Percentiles rank a stretch among this genome's conserved stretches.
phyloP scores from a whole-genome alignment of 306 rosid genomes.

The Prunus mongolica region DNA sequence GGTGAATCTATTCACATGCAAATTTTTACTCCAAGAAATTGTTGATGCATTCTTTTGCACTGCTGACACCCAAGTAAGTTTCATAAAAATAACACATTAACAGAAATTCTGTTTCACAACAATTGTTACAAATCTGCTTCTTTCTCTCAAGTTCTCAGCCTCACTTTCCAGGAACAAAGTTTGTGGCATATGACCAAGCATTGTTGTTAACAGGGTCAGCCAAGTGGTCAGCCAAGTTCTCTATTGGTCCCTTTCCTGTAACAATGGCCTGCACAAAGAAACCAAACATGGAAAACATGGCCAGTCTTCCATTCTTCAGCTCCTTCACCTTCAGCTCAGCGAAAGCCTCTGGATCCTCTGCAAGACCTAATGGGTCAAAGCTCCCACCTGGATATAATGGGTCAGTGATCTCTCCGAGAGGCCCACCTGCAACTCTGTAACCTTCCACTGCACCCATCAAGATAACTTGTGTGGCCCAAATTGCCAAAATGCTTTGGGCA shows the following conservation, averaged over 20 bases:
- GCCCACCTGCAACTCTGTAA: conserved; percentile 21
- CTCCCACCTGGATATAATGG: conserved; percentile 27
- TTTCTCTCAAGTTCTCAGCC: not conserved
- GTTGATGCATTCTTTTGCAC: not conserved
- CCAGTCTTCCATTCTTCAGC: conserved; percentile 28
- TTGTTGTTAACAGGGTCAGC: conserved; percentile 33
- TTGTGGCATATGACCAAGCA: conserved; percentile 29
- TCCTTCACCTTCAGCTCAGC: conserved; percentile 34
- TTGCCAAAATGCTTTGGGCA: conserved; percentile 32
- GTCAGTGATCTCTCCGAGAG: conserved; percentile 19
- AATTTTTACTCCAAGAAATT: not conserved
- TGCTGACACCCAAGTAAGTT: not conserved
- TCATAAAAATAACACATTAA: not conserved
- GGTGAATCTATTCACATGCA: not conserved
- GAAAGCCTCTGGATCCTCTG: conserved; percentile 26
- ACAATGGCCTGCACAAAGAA: conserved; percentile 30
- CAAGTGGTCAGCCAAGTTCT: conserved; percentile 23
- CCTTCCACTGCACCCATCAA: conserved; percentile 32
- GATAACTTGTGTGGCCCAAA: conserved; percentile 28
- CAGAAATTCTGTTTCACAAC: not conserved
- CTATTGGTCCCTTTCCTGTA: conserved; percentile 29
- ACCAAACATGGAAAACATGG: conserved; percentile 32
- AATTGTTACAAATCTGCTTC: not conserved
- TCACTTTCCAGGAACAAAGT: conserved; percentile 31
- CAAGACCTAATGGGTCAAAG: conserved; percentile 26